Evolutionary conservation across 805 yeast genomes (phyloP).

Genomic region (Pichia phayaonensis): DNA sequence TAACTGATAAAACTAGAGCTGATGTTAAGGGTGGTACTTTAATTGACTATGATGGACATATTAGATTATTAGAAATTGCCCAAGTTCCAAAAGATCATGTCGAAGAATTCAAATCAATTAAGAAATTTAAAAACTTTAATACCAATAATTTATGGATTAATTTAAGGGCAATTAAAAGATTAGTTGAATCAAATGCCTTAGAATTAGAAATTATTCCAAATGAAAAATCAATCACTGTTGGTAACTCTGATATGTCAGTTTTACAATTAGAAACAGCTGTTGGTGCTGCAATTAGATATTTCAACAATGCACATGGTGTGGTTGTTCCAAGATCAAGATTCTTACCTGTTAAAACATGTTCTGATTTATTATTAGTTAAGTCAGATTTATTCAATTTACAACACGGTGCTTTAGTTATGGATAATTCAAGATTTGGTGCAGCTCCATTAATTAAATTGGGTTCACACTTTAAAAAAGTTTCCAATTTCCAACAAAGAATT

Average conservation of each 20-base stretch:
- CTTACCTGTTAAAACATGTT: conserved; percentile 96
- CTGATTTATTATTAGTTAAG: conserved; percentile 89
- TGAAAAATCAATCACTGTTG: conserved; percentile 71
- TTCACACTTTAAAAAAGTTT: conserved; percentile 92
- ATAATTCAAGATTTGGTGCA: conserved; percentile 81
- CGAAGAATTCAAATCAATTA: conserved; percentile 95
- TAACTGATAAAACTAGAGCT: conserved; percentile 97
- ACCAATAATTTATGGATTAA: conserved; percentile 98
- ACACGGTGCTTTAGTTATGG: conserved; percentile 84
- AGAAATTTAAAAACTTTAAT: conserved; percentile 96
- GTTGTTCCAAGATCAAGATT: conserved; percentile 97
- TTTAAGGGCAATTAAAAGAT: conserved; percentile 86
- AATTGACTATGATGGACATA: conserved; percentile 91
- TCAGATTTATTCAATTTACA: conserved; percentile 86
- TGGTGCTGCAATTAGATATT: conserved; percentile 98
- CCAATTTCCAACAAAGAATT: conserved; percentile 81
- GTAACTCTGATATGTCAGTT: conserved; percentile 73
- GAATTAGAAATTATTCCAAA: conserved; percentile 95
- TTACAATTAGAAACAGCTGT: conserved; percentile 97
- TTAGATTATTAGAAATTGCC: conserved; percentile 90
- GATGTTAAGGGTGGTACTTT: conserved; percentile 99
- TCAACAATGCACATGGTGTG: conserved; percentile 92
- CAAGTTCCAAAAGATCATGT: conserved; percentile 98
- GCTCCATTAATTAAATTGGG: conserved; percentile 95
- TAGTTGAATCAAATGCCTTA: conserved; percentile 75